Evolutionary conservation across 495 filamentous ascomycete genomes (phyloP).

Genomic region (Trichoderma parareesei): DNA sequence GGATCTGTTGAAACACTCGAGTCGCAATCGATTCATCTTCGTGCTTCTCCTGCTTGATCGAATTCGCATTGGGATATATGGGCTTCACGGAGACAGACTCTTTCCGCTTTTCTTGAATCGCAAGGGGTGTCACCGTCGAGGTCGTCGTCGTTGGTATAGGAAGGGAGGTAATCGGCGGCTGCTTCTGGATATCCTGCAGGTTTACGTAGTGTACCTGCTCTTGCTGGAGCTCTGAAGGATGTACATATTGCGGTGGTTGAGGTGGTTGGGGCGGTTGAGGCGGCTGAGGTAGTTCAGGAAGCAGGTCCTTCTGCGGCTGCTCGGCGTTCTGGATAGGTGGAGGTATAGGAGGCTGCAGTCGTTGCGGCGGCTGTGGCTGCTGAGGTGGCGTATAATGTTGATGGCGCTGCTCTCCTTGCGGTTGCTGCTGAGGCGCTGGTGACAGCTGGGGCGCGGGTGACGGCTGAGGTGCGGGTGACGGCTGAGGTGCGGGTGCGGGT

Average conservation of each 20-base stretch:
- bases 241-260: neutral
- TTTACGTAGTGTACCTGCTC: constrained; percentile 10
- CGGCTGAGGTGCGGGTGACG: constrained; percentile 12
- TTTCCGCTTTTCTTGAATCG: neutral
- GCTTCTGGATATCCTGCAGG: constrained; percentile 10
- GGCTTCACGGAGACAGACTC: neutral
- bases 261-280: constrained; percentile 3
- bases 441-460: constrained; percentile 10
- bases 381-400: constrained; percentile 11
- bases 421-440: constrained; percentile 14
- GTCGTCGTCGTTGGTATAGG: neutral
- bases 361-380: constrained; percentile 5
- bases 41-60: constrained; percentile 1
- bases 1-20: constrained; percentile 10
- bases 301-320: constrained; percentile 11
- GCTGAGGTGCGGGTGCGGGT: constrained; percentile 7
- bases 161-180: neutral
- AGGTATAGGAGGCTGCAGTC: neutral
- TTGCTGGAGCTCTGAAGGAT: constrained; percentile 1
- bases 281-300: constrained; percentile 10
- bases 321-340: neutral
- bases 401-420: constrained; percentile 15
- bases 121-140: neutral
- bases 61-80: neutral
- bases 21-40: neutral